Conservation (phyloP, 2,329 filamentous ascomycete species). For the Stagonosporopsis vannaccii region DNA sequence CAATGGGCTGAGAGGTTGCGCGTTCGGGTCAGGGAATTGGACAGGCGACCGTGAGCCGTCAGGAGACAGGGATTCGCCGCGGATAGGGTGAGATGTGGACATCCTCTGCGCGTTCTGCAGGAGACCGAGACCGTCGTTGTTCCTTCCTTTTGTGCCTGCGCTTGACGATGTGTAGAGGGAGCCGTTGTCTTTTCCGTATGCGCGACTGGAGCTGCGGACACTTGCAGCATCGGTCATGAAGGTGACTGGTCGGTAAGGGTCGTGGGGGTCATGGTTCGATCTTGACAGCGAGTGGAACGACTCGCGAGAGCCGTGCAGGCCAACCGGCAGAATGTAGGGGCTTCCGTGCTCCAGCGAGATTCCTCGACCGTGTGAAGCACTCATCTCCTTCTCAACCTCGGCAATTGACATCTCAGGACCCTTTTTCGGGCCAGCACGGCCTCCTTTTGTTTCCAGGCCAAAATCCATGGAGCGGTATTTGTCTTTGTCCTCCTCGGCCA, state of each 20-base stretch:
- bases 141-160: constrained; percentile 55
- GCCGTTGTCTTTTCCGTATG: constrained; percentile 48
- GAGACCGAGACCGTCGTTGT: constrained; percentile 60
- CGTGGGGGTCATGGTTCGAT: constrained; percentile 75
- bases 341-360: constrained; percentile 72
- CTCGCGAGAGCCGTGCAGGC: constrained; percentile 78
- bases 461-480: constrained; percentile 94
- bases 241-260: constrained; percentile 77
- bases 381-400: constrained; percentile 52
- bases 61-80: constrained; percentile 49
- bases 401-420: constrained; percentile 67
- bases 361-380: constrained; percentile 53
- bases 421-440: constrained; percentile 43
- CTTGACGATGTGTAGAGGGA: constrained; percentile 63
- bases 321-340: constrained; percentile 92
- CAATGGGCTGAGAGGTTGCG: constrained; percentile 39
- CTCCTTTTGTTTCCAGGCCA: constrained; percentile 68
- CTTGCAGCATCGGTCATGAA: constrained; percentile 60
- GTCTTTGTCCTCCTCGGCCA: constrained; percentile 82
- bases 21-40: constrained; percentile 43
- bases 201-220: constrained; percentile 42
- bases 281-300: constrained; percentile 86
- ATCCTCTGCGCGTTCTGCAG: constrained; percentile 65
- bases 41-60: constrained; percentile 40
- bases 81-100: constrained; percentile 61